Conservation (phyloP, 2,329 filamentous ascomycete species). For the Teratosphaeria gauchensis region DNA sequence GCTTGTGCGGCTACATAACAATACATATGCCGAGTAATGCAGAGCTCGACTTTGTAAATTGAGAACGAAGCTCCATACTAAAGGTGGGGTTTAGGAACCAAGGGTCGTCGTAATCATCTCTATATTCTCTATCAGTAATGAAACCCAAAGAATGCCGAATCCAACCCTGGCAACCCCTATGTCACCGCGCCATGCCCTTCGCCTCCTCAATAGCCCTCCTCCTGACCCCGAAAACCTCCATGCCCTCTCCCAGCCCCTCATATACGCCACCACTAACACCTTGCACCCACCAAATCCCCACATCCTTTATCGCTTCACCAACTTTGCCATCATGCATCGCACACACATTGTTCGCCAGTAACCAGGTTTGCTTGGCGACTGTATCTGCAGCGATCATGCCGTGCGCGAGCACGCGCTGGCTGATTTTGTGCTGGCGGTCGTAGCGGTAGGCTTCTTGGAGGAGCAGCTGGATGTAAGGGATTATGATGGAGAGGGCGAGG, state of each 20-base stretch:
- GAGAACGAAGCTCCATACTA: background rate
- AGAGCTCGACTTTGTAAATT: too few relatives aligned
- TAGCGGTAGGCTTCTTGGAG: conserved; percentile 48
- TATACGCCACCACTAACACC: conserved; percentile 57
- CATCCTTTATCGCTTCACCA: conserved; percentile 48
- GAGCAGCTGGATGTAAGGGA: conserved; percentile 51
- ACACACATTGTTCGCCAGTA: conserved; percentile 46
- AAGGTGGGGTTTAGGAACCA: too few relatives aligned
- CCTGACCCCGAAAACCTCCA: conserved; percentile 35
- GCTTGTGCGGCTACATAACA: too few relatives aligned
- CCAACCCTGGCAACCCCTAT: too few relatives aligned
- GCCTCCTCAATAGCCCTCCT: background rate
- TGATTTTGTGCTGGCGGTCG: conserved; percentile 58
- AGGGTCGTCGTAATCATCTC: too few relatives aligned
- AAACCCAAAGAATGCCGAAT: too few relatives aligned
- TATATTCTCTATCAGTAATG: too few relatives aligned
- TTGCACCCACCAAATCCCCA: conserved; percentile 52
- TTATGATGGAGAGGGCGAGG: conserved; percentile 48
- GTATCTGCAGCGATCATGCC: conserved; percentile 45
- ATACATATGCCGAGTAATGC: conserved; percentile 3
- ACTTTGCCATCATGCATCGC: conserved; percentile 56
- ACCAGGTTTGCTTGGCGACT: conserved; percentile 43
- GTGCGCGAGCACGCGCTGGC: conserved; percentile 45
- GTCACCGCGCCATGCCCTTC: too few relatives aligned
- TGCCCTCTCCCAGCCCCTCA: conserved; percentile 51